Evolutionary conservation across 768 basidiomycete genomes (phyloP).

Genomic region (Phaeotremella fagi): DNA sequence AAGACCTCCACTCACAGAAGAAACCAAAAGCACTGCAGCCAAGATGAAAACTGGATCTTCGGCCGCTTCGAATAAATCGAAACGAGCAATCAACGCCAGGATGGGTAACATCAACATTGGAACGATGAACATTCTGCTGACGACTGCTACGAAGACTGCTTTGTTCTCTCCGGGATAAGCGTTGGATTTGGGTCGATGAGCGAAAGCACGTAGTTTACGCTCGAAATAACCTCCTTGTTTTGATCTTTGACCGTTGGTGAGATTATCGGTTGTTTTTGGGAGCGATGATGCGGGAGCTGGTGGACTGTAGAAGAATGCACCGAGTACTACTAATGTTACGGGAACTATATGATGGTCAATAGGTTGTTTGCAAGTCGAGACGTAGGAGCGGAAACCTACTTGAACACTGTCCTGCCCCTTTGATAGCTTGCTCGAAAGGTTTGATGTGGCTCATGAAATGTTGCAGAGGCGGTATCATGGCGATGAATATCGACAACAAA

Average conservation of each 20-base stretch:
- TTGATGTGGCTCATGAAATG: constrained; percentile 62
- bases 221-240: constrained; percentile 21
- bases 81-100: constrained; percentile 59
- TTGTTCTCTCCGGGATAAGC: constrained; percentile 62
- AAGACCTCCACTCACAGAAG: constrained; percentile 50
- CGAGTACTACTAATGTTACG: constrained; percentile 82
- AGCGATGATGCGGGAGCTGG: constrained; percentile 9
- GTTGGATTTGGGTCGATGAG: constrained; percentile 5
- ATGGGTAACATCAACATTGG: constrained; percentile 73
- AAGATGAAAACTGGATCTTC: constrained; percentile 61
- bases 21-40: constrained; percentile 73
- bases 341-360: constrained; percentile 58
- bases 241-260: constrained; percentile 17
- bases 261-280: constrained; percentile 1
- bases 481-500: constrained; percentile 67
- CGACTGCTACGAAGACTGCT: constrained; percentile 77
- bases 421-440: constrained; percentile 50
- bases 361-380: not conserved
- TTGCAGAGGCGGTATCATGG: constrained; percentile 71
- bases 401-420: constrained; percentile 46
- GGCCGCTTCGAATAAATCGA: constrained; percentile 47
- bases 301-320: constrained; percentile 74
- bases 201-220: constrained; percentile 20
- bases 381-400: constrained; percentile 25
- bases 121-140: constrained; percentile 79